phyloP scores from a whole-genome alignment of 768 basidiomycete species.

The Suillus alpinus region DNA sequence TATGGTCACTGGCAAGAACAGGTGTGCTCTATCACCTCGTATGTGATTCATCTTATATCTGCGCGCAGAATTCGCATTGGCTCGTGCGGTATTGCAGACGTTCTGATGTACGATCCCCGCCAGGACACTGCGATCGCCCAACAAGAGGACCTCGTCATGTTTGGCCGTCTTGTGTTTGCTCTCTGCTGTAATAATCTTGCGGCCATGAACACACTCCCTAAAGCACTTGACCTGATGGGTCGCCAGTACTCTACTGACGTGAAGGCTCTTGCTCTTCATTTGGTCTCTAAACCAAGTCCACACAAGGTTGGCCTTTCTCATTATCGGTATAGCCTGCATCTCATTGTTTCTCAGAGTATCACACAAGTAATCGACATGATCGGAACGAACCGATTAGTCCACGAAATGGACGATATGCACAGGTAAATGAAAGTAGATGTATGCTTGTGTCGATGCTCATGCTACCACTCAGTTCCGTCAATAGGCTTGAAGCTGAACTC shows the following conservation, averaged over 20 bases:
- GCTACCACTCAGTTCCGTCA: conserved; percentile 57
- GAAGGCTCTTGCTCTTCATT: conserved; percentile 74
- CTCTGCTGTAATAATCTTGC: conserved; percentile 70
- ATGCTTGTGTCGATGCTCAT: not conserved
- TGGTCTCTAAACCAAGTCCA: conserved; percentile 68
- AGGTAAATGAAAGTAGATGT: conserved; percentile 45
- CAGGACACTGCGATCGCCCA: conserved; percentile 59
- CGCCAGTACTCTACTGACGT: conserved; percentile 79
- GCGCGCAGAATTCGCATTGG: conserved; percentile 70
- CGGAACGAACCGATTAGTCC: conserved; percentile 56
- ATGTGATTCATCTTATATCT: conserved; percentile 2
- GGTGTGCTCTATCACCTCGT: conserved; percentile 39
- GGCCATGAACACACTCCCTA: conserved; percentile 60
- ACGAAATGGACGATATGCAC: conserved; percentile 83
- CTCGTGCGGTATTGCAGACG: conserved; percentile 85
- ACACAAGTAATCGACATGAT: conserved; percentile 82
- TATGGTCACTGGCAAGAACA: conserved; percentile 84
- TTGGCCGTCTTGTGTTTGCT: conserved; percentile 80
- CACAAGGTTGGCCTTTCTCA: conserved; percentile 49
- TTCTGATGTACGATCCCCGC: conserved; percentile 71
- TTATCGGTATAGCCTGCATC: not conserved
- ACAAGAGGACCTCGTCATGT: conserved; percentile 86
- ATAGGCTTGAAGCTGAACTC: conserved; percentile 80
- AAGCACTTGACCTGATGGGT: conserved; percentile 69
- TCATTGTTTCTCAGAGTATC: conserved; percentile 50